phyloP scores from a whole-genome alignment of 108 stramenopile species.

The Parietichytrium sp. region DNA sequence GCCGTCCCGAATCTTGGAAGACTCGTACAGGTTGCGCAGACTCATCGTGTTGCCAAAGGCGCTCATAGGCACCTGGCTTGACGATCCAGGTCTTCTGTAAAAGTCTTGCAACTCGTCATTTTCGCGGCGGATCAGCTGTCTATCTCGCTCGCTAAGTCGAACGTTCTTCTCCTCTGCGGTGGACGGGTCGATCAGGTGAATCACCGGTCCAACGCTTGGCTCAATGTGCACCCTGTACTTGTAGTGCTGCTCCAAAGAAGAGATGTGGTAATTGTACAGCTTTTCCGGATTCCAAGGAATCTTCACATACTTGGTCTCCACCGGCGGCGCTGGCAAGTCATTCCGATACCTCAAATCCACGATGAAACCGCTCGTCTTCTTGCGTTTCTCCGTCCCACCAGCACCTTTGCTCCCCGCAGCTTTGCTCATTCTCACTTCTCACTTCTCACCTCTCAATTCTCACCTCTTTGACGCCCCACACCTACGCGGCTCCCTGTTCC shows the following conservation, averaged over 20 bases:
- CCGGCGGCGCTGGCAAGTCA: slow-evolving; percentile 9
- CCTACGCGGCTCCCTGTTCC: no score
- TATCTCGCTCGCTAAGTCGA: not conserved
- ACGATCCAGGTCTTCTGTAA: not conserved
- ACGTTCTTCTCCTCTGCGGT: not conserved
- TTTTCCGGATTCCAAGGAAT: slow-evolving; percentile 3
- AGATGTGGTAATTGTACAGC: slow-evolving; percentile 28
- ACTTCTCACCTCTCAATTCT: no score
- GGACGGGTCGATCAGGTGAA: slow-evolving; percentile 20
- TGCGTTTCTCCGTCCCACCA: no score
- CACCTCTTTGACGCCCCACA: no score
- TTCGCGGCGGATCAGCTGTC: not conserved
- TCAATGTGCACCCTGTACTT: slow-evolving; percentile 18
- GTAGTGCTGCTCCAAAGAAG: slow-evolving; percentile 14
- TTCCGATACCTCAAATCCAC: not conserved
- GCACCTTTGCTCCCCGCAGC: no score
- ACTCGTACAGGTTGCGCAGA: not conserved
- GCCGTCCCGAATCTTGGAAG: not conserved
- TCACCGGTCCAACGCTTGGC: not conserved
- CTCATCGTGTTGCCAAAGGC: slow-evolving; percentile 13
- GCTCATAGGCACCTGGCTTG: not conserved
- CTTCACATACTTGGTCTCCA: slow-evolving; percentile 14
- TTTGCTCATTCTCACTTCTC: no score
- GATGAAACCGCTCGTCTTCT: not conserved
- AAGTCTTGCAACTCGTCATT: slow-evolving; percentile 1